A percentile compares a stretch with the other conserved stretches of the same genome.
Evolutionary conservation across 2,329 filamentous ascomycete genomes (phyloP).

Genomic region (Eutypa lata): DNA sequence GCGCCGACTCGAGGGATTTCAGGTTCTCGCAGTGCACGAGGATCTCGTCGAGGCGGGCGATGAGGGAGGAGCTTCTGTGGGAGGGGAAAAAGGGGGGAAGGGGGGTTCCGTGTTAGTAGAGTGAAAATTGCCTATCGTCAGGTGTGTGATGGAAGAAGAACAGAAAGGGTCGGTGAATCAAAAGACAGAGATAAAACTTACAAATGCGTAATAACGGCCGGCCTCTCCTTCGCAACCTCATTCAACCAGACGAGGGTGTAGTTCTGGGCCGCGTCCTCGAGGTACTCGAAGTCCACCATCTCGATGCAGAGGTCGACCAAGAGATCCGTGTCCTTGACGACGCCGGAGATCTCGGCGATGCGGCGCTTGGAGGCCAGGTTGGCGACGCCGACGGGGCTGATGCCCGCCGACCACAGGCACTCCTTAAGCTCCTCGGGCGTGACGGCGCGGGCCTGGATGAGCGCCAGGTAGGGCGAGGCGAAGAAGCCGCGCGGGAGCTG

Average conservation of each 20-base stretch:
- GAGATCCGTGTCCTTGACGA: slow-evolving; percentile 60
- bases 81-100: too few species aligned
- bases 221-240: slow-evolving; percentile 50
- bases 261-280: slow-evolving; percentile 61
- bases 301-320: slow-evolving; percentile 62
- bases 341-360: slow-evolving; percentile 39
- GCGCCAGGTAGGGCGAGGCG: slow-evolving; percentile 56
- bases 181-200: slow-evolving; percentile 38
- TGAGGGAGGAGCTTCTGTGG: slow-evolving; percentile 55
- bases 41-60: slow-evolving; percentile 58
- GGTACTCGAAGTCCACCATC: slow-evolving; percentile 62
- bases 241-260: slow-evolving; percentile 59
- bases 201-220: slow-evolving; percentile 56
- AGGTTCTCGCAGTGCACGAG: slow-evolving; percentile 62
- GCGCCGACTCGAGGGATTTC: slow-evolving; percentile 57
- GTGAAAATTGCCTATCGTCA: too few species aligned
- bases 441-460: slow-evolving; percentile 56
- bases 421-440: slow-evolving; percentile 60
- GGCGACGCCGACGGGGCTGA: slow-evolving; percentile 42
- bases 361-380: slow-evolving; percentile 37
- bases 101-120: too few species aligned
- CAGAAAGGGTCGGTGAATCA: slow-evolving; percentile 20
- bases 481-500: slow-evolving; percentile 28
- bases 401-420: slow-evolving; percentile 58
- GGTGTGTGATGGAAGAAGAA: too few species aligned